Evolutionary conservation across 2,329 filamentous ascomycete species (phyloP), one percentile per base, ranked within the genome.

Genomic region (Aspergillus neotritici): DNA sequence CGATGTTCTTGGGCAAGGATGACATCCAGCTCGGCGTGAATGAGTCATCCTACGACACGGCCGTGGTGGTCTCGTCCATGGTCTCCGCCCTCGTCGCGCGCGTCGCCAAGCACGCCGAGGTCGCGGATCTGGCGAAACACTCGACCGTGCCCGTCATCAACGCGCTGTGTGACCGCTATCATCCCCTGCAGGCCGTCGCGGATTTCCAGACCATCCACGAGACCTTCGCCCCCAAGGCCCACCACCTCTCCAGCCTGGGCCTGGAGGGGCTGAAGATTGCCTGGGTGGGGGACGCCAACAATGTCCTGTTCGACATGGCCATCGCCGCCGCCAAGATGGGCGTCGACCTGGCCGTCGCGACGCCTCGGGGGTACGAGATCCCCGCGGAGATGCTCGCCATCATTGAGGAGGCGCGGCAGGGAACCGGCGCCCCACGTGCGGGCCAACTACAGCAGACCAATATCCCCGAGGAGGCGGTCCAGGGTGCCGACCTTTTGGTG

Each of bases 271-370:
- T 95, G 58, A 97, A 95, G 70, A 79, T 97, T 49, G 91, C 93
- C 12, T 98, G 93, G 93, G 76, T 98, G 35, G 91, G 91, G 41
- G 91, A 98, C 63, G 88, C 89, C 9, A 98, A 97, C 72, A 98
- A 98, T 57, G 91, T 98, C 21, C 79, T 97, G 16, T 96, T 90
- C 61, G 91, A 98, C 62, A 77, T 97, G 41, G 89, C 90, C 37
- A 91, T 93, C 54, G 90, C 80, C 32, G 89, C 86, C 44, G 73
- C 86, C 56, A 97, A 96, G 72, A 78, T 91, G 56, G 93, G 93
- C 35, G 81, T 95, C 17, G 78, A 94, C 56, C 78, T 98, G 49
- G 74, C 87, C 2, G 88, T 97, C 31, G 93, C 93, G 10, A 90
- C 91, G 0, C 93, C 93, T 14, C 71, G 76, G 48, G 88, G 86